These are phyloP conservation scores for Pezicula rhizophila DNA, from an alignment of 2,329 filamentous ascomycete genomes.

Conservation along the genomic window DNA sequence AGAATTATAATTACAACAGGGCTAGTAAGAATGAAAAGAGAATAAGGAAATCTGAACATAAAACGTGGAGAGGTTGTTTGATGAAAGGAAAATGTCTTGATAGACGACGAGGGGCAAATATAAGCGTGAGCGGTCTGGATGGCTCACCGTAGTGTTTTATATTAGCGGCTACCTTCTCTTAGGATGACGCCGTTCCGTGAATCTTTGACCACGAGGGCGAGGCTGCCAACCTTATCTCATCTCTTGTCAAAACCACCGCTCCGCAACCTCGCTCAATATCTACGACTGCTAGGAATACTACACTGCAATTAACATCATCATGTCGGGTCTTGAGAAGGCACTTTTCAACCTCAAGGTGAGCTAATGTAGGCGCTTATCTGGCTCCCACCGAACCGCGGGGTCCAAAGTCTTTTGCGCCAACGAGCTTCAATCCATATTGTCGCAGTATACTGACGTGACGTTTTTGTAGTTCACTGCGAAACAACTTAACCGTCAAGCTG, in stretches of 20 bases:
- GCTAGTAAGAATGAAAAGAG: too few relatives aligned
- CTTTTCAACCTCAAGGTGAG: slow-evolving; percentile 55
- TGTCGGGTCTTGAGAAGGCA: slow-evolving; percentile 57
- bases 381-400: neutral
- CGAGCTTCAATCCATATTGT: neutral
- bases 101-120: neutral
- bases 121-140: neutral
- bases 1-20: too few relatives aligned
- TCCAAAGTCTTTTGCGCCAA: neutral
- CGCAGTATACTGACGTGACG: slow-evolving; percentile 5
- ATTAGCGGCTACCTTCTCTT: too few relatives aligned
- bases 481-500: slow-evolving; percentile 55
- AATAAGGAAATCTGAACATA: too few relatives aligned
- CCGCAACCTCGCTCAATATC: neutral
- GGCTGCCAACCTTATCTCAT: too few relatives aligned
- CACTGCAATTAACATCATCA: slow-evolving; percentile 23
- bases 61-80: neutral
- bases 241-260: neutral
- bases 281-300: neutral
- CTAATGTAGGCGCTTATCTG: slow-evolving; percentile 9
- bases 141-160: neutral
- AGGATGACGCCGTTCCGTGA: too few relatives aligned
- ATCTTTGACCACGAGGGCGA: too few relatives aligned
- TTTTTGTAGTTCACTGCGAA: slow-evolving; percentile 52
- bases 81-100: slow-evolving; percentile 1